These are phyloP conservation scores for Myxozyma udenii DNA, from an alignment of 805 yeast genomes.

Conservation along the genomic window DNA sequence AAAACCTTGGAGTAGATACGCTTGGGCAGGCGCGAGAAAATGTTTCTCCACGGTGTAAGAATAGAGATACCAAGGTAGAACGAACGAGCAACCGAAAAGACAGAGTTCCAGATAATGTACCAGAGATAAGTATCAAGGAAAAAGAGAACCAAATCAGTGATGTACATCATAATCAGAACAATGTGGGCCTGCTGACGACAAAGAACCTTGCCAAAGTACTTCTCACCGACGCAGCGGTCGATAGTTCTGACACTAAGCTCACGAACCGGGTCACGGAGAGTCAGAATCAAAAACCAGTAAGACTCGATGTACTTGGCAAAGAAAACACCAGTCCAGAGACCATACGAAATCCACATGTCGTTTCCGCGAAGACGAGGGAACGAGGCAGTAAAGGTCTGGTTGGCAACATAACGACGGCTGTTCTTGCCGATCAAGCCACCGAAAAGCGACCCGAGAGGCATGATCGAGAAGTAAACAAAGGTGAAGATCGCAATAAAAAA, in stretches of 20 bases:
- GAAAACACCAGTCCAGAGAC: conserved; percentile 86
- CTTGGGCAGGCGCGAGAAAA: conserved; percentile 95
- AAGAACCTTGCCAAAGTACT: conserved; percentile 71
- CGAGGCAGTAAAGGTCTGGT: conserved; percentile 93
- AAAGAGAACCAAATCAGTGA: conserved; percentile 90
- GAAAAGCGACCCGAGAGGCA: conserved; percentile 96
- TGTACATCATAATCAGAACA: conserved; percentile 86
- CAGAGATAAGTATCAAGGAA: conserved; percentile 98
- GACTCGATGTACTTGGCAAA: conserved; percentile 88
- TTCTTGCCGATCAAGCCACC: conserved; percentile 85
- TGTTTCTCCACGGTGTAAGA: conserved; percentile 99
- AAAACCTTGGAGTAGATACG: conserved; percentile 96
- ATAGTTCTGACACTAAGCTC: conserved; percentile 75
- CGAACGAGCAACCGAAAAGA: conserved; percentile 95
- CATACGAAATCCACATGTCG: conserved; percentile 94
- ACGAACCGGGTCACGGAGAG: conserved; percentile 93
- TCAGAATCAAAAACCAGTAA: conserved; percentile 82
- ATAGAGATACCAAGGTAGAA: conserved; percentile 98
- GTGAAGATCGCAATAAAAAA: conserved; percentile 87
- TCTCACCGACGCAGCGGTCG: conserved; percentile 91
- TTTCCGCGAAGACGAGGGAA: conserved; percentile 76
- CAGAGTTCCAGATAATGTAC: conserved; percentile 94
- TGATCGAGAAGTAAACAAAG: conserved; percentile 76
- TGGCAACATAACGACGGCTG: conserved; percentile 84
- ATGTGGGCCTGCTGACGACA: conserved; percentile 87